Evolutionary conservation across 2,329 filamentous ascomycete species (phyloP).

Genomic region (Fusarium sp.): DNA sequence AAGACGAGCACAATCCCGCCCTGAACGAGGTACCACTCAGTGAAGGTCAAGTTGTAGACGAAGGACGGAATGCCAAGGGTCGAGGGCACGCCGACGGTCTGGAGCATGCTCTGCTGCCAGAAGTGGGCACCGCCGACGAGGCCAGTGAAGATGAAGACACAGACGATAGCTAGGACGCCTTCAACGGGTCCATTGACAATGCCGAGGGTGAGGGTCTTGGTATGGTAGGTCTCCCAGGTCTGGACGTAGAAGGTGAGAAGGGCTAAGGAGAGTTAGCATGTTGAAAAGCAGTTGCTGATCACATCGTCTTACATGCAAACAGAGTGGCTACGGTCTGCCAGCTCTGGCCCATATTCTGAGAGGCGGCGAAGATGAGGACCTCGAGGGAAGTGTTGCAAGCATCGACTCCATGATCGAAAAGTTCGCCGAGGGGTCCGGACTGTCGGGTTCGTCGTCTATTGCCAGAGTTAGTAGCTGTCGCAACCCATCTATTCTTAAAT

Average conservation of each 20-base stretch:
- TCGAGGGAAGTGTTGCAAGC: slow-evolving; percentile 96
- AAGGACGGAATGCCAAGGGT: slow-evolving; percentile 72
- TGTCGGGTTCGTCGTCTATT: slow-evolving; percentile 85
- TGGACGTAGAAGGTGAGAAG: slow-evolving; percentile 98
- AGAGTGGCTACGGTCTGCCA: slow-evolving; percentile 89
- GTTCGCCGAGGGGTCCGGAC: slow-evolving; percentile 91
- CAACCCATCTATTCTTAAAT: not conserved
- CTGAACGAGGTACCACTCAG: slow-evolving; percentile 92
- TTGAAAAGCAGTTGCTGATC: not conserved
- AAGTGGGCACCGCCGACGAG: slow-evolving; percentile 89
- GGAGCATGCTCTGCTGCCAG: slow-evolving; percentile 88
- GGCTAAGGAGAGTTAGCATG: slow-evolving; percentile 59
- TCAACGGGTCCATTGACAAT: slow-evolving; percentile 95
- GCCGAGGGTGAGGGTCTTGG: slow-evolving; percentile 92
- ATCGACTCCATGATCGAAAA: slow-evolving; percentile 98
- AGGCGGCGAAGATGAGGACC: slow-evolving; percentile 89
- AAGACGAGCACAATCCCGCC: slow-evolving; percentile 83
- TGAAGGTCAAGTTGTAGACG: slow-evolving; percentile 86
- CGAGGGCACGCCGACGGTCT: slow-evolving; percentile 76
- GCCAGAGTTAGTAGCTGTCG: slow-evolving; percentile 15
- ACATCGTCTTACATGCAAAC: slow-evolving; percentile 76
- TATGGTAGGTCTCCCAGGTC: slow-evolving; percentile 99
- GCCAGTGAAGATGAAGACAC: slow-evolving; percentile 86
- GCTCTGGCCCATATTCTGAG: slow-evolving; percentile 92
- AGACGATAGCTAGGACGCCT: slow-evolving; percentile 85